Conservation (phyloP, 164 flowering plant species). For the Magnolia sinica region DNA sequence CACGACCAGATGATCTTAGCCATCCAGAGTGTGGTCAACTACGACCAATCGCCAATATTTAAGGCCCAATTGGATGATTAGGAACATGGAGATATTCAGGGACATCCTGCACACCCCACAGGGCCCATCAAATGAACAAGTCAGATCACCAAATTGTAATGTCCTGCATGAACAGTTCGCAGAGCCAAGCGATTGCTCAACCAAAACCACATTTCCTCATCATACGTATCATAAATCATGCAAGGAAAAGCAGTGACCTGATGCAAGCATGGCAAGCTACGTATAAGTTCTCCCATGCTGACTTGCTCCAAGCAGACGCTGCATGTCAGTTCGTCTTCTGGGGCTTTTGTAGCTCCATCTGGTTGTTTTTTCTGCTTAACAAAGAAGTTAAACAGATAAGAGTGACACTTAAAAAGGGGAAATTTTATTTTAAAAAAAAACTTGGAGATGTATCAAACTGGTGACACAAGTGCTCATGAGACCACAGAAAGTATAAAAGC, state of each 20-base stretch:
- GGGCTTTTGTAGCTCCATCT: constrained; percentile 30
- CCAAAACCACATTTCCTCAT: neutral
- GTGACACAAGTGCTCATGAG: neutral
- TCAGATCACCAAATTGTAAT: neutral
- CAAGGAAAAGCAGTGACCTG: constrained; percentile 41
- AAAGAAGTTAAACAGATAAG: neutral
- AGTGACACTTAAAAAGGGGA: neutral
- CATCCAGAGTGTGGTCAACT: no score
- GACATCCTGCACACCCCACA: no score
- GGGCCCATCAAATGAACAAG: neutral
- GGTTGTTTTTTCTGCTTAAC: constrained; percentile 47
- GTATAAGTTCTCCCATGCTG: constrained; percentile 64
- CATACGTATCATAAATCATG: neutral
- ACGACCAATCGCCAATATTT: no score
- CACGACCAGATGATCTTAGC: no score
- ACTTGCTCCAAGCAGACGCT: constrained; percentile 93
- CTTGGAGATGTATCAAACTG: neutral
- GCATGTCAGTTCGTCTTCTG: constrained; percentile 74
- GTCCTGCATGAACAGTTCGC: neutral
- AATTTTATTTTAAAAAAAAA: neutral
- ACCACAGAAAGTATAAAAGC: neutral
- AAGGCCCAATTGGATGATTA: no score
- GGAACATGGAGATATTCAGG: no score
- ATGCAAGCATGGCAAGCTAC: constrained; percentile 91
- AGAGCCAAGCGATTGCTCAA: neutral